Base-by-base conservation (phyloP, 176 grass and related monocot genomes). In the Dactylis glomerata region DNA sequence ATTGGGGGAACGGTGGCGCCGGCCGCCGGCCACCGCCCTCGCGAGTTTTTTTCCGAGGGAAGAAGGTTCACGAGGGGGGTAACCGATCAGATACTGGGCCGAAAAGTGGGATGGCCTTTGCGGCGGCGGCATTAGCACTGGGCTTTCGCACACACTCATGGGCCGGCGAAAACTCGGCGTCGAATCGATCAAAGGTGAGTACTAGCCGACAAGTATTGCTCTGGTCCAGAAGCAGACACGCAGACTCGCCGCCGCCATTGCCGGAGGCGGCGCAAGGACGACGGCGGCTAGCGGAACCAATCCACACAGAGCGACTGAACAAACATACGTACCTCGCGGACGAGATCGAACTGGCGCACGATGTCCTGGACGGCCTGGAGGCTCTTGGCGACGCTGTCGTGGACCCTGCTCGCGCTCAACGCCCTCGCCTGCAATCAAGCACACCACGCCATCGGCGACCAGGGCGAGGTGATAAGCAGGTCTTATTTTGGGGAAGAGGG, bases 311-410 rank as follows among this genome's bases (percentile, higher is more conserved):
- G 3, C 8, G n/a, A n/a, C n/a, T n/a, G n/a, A 22, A 10, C 3
- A 1, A 36, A 0, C 23, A 7, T 1, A 49, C 71, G 16, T 27
- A 74, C 83, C 83, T 85, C 45, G 12, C 36, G 32, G 2, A 79
- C 26, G 54, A 10, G 26, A 20, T 85, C 63, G 64, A 79, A 51
- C 0, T 56, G 75, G 10, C 11, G 65, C 28, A 85, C 36, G 73
- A 85, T 57, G 8, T 44, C 13, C 67, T 20, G 55, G 19, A 40
- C 42, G 6, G 22, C 42, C 44, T 0, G 27, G 54, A 64, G 42
- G 77, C 68, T 81, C 44, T 12, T 62, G 27, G 54, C 54, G 77
- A 86, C 32, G 84, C 80, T 86, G 54, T 81, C 52, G n/a, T 80
- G 65, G 1, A 61, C 40, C 30, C 40, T 47, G 30, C 30, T 27